phyloP scores from a whole-genome alignment of 2,329 filamentous ascomycete species.

The Fusarium luffae region DNA sequence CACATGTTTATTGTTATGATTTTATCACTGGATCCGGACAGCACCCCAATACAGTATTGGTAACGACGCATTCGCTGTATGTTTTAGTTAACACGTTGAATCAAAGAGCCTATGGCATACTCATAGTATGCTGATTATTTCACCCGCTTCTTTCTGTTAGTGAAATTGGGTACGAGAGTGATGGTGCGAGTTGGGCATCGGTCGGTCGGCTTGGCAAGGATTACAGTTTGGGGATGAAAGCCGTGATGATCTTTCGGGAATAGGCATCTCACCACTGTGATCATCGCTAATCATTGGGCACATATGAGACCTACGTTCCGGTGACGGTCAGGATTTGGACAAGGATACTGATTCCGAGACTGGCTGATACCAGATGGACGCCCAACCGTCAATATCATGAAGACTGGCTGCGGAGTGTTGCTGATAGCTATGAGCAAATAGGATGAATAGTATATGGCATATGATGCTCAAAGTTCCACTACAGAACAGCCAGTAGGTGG shows the following conservation, averaged over 20 bases:
- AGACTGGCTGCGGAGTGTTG: not conserved
- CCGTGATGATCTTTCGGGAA: constrained; percentile 22
- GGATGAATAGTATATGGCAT: not conserved
- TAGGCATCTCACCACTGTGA: constrained; percentile 12
- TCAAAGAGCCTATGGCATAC: constrained; percentile 17
- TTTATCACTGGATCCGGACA: constrained; percentile 28
- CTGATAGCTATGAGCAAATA: constrained; percentile 19
- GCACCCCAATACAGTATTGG: constrained; percentile 27
- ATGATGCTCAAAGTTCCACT: not conserved
- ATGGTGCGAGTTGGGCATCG: constrained; percentile 40
- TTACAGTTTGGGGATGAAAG: constrained; percentile 17
- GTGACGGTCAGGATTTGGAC: constrained; percentile 1
- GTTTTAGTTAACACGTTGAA: constrained; percentile 19
- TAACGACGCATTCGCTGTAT: constrained; percentile 21
- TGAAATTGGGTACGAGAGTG: constrained; percentile 38
- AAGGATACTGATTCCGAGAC: not conserved
- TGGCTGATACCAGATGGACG: not conserved
- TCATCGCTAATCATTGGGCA: constrained; percentile 10
- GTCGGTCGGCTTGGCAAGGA: constrained; percentile 24
- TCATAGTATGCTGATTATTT: constrained; percentile 3
- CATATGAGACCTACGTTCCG: constrained; percentile 1
- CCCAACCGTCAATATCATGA: not conserved
- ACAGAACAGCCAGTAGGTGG: not conserved
- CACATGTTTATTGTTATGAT: constrained; percentile 26
- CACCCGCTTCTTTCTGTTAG: constrained; percentile 12